Conservation (phyloP, 208 protist species). For the Wallacemonas sp. region DNA sequence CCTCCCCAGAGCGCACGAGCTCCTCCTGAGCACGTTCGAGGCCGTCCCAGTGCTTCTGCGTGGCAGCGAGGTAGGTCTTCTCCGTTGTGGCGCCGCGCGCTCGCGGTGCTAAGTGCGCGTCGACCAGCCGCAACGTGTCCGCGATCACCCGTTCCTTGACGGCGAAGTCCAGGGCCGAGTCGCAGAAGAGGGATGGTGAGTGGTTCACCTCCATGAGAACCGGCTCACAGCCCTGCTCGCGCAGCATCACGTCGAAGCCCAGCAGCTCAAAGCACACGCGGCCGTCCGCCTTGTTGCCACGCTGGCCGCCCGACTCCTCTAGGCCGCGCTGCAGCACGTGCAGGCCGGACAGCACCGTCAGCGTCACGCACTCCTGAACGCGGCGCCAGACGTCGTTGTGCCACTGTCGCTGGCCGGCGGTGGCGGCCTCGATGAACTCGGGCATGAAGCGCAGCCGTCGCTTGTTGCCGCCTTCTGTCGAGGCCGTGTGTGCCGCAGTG, state of each 20-base stretch:
- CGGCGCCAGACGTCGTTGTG: constrained; percentile 35
- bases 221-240: constrained; percentile 41
- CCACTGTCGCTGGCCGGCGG: not conserved
- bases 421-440: constrained; percentile 32
- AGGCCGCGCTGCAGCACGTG: constrained; percentile 77
- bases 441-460: constrained; percentile 52
- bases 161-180: constrained; percentile 74
- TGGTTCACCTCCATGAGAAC: constrained; percentile 93
- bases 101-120: constrained; percentile 41
- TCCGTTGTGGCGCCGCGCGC: not conserved
- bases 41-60: constrained; percentile 3
- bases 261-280: constrained; percentile 89
- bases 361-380: constrained; percentile 66
- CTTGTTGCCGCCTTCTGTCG: constrained; percentile 41
- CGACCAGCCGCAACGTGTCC: constrained; percentile 68
- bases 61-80: constrained; percentile 8
- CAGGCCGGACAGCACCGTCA: constrained; percentile 87
- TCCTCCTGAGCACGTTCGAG: not conserved
- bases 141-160: constrained; percentile 76
- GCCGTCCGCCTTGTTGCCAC: constrained; percentile 48
- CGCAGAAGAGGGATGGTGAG: constrained; percentile 88
- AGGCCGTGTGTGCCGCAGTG: constrained; percentile 6
- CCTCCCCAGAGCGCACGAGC: not conserved
- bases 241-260: constrained; percentile 88
- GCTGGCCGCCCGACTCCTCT: constrained; percentile 48